Evolutionary conservation across 2,329 filamentous ascomycete genomes (phyloP), one percentile per base, ranked within the genome.

Genomic region (Colletotrichum sp.): DNA sequence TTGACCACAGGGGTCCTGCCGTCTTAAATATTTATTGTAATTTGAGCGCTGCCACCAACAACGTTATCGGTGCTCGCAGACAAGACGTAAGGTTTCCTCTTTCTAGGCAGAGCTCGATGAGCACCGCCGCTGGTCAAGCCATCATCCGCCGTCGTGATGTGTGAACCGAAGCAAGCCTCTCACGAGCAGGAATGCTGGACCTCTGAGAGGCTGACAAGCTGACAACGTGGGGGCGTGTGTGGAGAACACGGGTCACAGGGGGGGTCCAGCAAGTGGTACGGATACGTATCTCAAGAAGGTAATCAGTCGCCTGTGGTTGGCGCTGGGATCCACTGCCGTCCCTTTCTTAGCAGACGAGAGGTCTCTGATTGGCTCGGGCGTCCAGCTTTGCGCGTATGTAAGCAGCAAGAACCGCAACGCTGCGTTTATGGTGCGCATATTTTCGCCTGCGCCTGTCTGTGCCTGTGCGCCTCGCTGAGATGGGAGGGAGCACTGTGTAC

Each of bases 291-390:
- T 52, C 10, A 52, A 52, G 16, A 30, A 36, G 68, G 69, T 67
- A 34, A 63, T 63, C 36, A 72, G 26, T 72, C n/a, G 62, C 66
- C 44, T 34, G 66, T 74, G 59, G 71, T 74, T 75, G 60, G 67
- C 69, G 62, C 34, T 18, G 18, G 60, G 24, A 52, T 28, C 69
- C 68, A 62, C 28, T n/a, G 6, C 32, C 3, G 66, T 72, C 60
- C 44, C 69, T 67, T 72, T 75, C 69, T 34, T 30, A 72, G 69
- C 52, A 32, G 60, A 36, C 26, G 30, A 68, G 39, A 55, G 16
- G 32, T 36, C 26, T 30, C 24, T 62, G 39, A 75, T 75, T 75
- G 72, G 72, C 8, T 32, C 34, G 16, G 15, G 4, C 10, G 3
- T 2, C n/a, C 39, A n/a, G 55, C 36, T 30, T 15, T 28, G 24